Base-by-base conservation (phyloP, 306 rosid genomes). In the Sicyos baderoa region DNA sequence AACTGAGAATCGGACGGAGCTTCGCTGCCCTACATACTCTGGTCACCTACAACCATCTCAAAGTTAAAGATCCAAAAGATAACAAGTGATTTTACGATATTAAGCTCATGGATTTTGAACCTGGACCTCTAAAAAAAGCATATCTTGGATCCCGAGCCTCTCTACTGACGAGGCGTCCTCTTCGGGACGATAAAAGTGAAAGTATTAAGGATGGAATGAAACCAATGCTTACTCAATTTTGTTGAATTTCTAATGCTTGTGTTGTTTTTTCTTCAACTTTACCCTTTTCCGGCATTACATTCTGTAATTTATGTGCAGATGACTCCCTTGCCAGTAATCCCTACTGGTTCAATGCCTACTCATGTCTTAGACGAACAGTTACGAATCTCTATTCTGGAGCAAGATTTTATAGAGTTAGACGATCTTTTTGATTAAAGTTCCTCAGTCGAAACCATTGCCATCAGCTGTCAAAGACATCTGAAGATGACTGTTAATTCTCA, bases 321-420 rank as follows among this genome's bases (percentile, higher is more conserved):
- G 75, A 75, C 59, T 17, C 58, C 74, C 27, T 61, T 85, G 35
- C 35, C 35, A 2, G 4, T 29, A 1, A 29, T 29, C 49, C 68
- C 54, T 22, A 64, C 71, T 47, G 75, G 47, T 72, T 63, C 82
- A 23, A 56, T 56, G 54, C 29, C 76, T 60, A 25, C 66, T 42
- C 79, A 80, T 17, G 77, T 45, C 52, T 40, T 77, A 51, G 55
- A 76, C 29, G 59, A 76, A 51, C 71, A 52, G 62, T 62, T 72
- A 40, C 40, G 79, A 68, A 74, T 22, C 35, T 73, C 78, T 70
- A 71, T 87, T 71, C 21, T 71, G 53, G 85, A 89, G 68, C 88
- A 74, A 21, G 88, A 84, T 81, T 89, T 76, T 72, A 64, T 89
- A 40, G 94, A 85, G 82, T 50, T 86, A 79, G 78, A 87, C 57